Evolutionary conservation across 805 yeast genomes (phyloP).

Genomic region (Teunomyces stri): DNA sequence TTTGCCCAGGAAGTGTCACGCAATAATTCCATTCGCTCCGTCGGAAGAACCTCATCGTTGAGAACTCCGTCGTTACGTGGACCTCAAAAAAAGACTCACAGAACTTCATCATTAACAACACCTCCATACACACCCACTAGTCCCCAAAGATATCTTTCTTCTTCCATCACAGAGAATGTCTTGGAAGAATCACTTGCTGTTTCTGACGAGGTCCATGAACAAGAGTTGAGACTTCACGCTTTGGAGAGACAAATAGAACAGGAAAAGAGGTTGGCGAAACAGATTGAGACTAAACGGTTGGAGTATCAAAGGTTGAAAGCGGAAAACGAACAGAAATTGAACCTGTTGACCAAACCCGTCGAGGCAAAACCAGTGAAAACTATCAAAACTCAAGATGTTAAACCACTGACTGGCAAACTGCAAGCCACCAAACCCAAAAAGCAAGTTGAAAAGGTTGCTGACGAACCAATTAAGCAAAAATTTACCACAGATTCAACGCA

Average conservation of each 20-base stretch:
- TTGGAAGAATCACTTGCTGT: conserved; percentile 20
- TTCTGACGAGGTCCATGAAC: conserved; percentile 22
- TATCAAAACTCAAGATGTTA: background rate
- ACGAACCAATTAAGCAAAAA: background rate
- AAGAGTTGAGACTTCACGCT: conserved; percentile 24
- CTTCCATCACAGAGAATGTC: conserved; percentile 17
- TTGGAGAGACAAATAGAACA: conserved; percentile 35
- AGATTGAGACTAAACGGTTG: conserved; percentile 36
- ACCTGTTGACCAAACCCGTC: background rate
- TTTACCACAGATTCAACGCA: background rate
- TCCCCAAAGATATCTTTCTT: conserved; percentile 7
- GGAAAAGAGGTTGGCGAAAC: conserved; percentile 37
- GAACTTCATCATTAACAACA: conserved; percentile 16
- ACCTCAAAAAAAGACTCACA: background rate
- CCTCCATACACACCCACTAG: conserved; percentile 11
- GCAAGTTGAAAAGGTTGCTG: background rate
- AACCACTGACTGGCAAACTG: background rate
- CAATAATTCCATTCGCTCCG: conserved; percentile 37
- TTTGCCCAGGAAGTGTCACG: conserved; percentile 38
- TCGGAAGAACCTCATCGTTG: conserved; percentile 21
- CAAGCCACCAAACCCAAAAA: background rate
- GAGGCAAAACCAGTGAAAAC: background rate
- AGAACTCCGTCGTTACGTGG: conserved; percentile 2
- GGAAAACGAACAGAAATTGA: conserved; percentile 26
- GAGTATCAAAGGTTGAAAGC: conserved; percentile 34